A percentile compares a stretch with the other conserved stretches of the same genome.
phyloP scores from a whole-genome alignment of 169 alveolate genomes.

The Ichthyophthirius multifiliis region DNA sequence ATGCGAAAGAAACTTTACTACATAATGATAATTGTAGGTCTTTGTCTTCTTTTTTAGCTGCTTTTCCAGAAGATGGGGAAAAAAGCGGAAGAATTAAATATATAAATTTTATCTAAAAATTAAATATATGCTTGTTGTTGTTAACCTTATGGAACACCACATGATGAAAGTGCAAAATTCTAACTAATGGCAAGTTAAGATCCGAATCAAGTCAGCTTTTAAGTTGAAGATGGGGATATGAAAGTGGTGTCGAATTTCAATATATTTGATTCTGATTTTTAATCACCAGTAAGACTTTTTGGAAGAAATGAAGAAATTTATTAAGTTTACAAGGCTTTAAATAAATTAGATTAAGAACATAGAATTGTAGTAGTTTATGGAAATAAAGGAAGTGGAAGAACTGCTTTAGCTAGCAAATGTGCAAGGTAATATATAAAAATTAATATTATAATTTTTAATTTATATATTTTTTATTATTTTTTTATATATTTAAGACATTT shows the following conservation, averaged over 20 bases:
- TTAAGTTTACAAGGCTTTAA: neutral
- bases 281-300: neutral
- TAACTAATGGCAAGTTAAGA: conserved; percentile 15
- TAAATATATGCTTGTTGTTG: conserved; percentile 45
- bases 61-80: neutral
- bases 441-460: too few relatives aligned
- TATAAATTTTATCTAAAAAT: too few relatives aligned
- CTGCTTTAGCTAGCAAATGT: neutral
- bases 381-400: neutral
- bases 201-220: neutral
- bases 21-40: conserved; percentile 27
- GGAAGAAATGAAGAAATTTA: too few relatives aligned
- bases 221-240: neutral
- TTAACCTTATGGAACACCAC: conserved; percentile 37
- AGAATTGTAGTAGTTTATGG: neutral
- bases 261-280: neutral
- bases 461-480: too few relatives aligned
- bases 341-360: neutral
- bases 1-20: neutral
- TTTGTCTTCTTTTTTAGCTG: neutral
- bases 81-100: too few relatives aligned
- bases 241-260: neutral
- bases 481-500: too few relatives aligned
- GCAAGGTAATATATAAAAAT: too few relatives aligned
- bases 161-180: conserved; percentile 53